Evolutionary conservation across 768 basidiomycete species (phyloP), one percentile per base, ranked within the genome.

Genomic region (Hydnum rufescens): DNA sequence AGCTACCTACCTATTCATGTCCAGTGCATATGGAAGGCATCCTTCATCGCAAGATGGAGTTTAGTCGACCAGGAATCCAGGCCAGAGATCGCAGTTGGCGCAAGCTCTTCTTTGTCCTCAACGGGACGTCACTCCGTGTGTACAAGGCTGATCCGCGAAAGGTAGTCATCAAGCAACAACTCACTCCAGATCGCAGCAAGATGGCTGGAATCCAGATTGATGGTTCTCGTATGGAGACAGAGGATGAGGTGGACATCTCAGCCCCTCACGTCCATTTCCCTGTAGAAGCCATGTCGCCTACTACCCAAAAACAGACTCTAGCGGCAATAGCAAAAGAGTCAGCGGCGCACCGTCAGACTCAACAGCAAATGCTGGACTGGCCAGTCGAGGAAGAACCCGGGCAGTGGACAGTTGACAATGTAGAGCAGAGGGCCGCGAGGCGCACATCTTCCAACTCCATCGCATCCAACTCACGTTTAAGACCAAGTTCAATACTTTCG

Each of bases 21-120:
- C 66, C 70, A 16, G 74, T 97, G 18, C 79, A 85, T 60, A 75
- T 96, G 59, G 73, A 76, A 32, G 86, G 80, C 2, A 71, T 79
- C 51, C 74, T 99, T 69, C 82, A 82, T 1, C 76, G 85, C 46
- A 99, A 99, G 71, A 75, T 90, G 78, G 95, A 99, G 69, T 97
- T 99, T 62, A 69, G 66, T 3, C 65, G 72, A 6, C 88, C 90
- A 0, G 90, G 90, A 4, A 70, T 86, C 2, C 86, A 93, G 64
- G 80, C 92, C 4, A 75, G 72, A 62, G 92, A 97, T 62, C 71
- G 95, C 44, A 86, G 88, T 61, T 99, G 95, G 95, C 75, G 84
- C 55, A 71, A 84, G 49, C 77, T 82, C 49, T 71, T 90, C 57
- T 85, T 87, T 61, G 83, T 92, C 59, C 67, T 99, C 26, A 87